Evolutionary conservation across 495 filamentous ascomycete genomes (phyloP).

Genomic region (Neurospora sp.): DNA sequence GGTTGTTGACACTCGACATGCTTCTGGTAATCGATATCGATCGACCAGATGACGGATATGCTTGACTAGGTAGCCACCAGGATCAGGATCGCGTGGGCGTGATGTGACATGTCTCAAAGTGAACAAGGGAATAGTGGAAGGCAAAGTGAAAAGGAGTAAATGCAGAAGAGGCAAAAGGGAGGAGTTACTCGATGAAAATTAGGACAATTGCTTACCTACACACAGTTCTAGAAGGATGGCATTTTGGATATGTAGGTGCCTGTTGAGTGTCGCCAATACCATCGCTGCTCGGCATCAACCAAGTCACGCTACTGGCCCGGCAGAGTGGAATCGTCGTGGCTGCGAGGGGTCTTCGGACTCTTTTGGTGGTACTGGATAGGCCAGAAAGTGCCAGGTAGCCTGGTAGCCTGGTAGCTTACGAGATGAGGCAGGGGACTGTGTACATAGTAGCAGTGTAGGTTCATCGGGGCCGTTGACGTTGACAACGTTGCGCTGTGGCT

Average conservation of each 20-base stretch:
- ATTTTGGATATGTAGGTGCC: background rate
- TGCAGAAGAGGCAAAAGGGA: background rate
- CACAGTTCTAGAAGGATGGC: background rate
- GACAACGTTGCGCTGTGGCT: background rate
- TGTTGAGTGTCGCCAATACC: background rate
- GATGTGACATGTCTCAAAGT: background rate
- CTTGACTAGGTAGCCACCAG: background rate
- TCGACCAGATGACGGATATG: background rate
- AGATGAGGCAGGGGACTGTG: background rate
- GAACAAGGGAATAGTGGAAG: background rate
- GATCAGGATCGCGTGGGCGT: background rate
- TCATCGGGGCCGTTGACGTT: background rate
- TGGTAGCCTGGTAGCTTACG: background rate
- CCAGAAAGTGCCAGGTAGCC: background rate
- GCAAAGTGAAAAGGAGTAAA: background rate
- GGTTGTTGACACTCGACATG: background rate
- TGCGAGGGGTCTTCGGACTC: background rate
- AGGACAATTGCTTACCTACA: background rate
- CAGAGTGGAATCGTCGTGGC: background rate
- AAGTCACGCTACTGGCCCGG: background rate
- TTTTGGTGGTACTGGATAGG: background rate
- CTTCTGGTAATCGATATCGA: background rate
- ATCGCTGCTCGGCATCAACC: background rate
- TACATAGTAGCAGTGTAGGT: background rate
- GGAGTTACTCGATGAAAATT: background rate